Evolutionary conservation across 176 grass and related monocot genomes (phyloP).

Genomic region (Musa beccarii): DNA sequence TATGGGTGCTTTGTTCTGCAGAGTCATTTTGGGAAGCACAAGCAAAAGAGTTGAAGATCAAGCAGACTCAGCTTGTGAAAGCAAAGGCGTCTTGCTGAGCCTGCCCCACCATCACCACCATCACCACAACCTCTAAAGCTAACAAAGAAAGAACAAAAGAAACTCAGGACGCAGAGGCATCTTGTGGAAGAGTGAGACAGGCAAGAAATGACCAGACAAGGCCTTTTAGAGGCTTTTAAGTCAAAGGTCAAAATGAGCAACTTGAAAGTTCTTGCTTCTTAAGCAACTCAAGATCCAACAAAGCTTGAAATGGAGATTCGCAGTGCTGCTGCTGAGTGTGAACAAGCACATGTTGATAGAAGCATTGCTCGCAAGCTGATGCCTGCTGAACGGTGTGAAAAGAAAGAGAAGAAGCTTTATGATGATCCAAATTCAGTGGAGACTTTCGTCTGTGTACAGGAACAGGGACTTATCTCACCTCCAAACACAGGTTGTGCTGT

Average conservation of each 20-base stretch:
- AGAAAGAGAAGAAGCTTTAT: slow-evolving; percentile 85
- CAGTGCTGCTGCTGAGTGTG: slow-evolving; percentile 85
- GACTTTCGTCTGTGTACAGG: slow-evolving; percentile 70
- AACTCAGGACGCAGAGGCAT: slow-evolving; percentile 88
- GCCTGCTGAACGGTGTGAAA: slow-evolving; percentile 72
- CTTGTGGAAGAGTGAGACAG: slow-evolving; percentile 90
- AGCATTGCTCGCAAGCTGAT: slow-evolving; percentile 88
- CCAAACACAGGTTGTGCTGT: slow-evolving; percentile 54
- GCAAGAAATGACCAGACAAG: slow-evolving; percentile 99
- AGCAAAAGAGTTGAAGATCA: slow-evolving; percentile 76
- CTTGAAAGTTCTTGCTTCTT: slow-evolving; percentile 86
- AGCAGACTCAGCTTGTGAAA: slow-evolving; percentile 85
- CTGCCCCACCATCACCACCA: slow-evolving; percentile 41
- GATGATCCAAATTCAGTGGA: slow-evolving; percentile 67
- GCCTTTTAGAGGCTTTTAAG: slow-evolving; percentile 85
- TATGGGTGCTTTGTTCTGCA: slow-evolving; percentile 19
- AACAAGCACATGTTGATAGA: slow-evolving; percentile 86
- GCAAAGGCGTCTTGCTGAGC: slow-evolving; percentile 77
- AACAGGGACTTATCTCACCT: slow-evolving; percentile 75
- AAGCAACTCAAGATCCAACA: slow-evolving; percentile 90
- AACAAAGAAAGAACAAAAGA: slow-evolving; percentile 97
- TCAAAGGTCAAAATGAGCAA: slow-evolving; percentile 99
- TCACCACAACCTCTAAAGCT: slow-evolving; percentile 83
- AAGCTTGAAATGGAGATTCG: slow-evolving; percentile 81
- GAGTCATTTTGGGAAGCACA: slow-evolving; percentile 99